Conservation (phyloP, 805 yeast genomes). For the Zygotorulaspora danielsina region DNA sequence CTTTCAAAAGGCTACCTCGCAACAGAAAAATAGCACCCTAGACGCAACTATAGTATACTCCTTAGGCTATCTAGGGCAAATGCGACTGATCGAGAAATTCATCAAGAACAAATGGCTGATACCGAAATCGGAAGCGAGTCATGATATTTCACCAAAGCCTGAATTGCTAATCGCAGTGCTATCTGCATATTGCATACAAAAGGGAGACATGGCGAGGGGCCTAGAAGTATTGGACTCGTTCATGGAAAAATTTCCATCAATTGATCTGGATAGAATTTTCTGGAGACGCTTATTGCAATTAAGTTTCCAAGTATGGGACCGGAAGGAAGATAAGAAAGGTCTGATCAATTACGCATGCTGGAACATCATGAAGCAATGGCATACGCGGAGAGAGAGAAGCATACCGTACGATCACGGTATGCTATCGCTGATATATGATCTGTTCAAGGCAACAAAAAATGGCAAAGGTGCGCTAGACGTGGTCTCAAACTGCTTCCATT, state of each 20-base stretch:
- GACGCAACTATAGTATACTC: conserved; percentile 26
- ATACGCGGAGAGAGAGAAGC: conserved; percentile 9
- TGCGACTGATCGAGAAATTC: conserved; percentile 17
- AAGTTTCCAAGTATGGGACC: conserved; percentile 18
- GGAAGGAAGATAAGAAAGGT: conserved; percentile 16
- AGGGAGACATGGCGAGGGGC: conserved; percentile 16
- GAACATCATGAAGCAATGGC: conserved; percentile 27
- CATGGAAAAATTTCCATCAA: conserved; percentile 19
- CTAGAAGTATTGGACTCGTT: conserved; percentile 20
- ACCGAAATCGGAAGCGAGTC: not conserved
- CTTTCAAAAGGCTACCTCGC: conserved; percentile 11
- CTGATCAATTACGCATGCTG: conserved; percentile 20
- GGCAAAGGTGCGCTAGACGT: conserved; percentile 19
- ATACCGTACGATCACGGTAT: conserved; percentile 22
- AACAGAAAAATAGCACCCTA: conserved; percentile 13
- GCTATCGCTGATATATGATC: conserved; percentile 15
- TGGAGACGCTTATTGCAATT: conserved; percentile 29
- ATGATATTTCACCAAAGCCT: conserved; percentile 17
- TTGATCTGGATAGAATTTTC: conserved; percentile 20
- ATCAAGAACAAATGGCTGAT: conserved; percentile 23
- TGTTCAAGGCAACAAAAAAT: conserved; percentile 19
- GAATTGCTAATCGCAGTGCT: conserved; percentile 23
- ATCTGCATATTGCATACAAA: conserved; percentile 18
- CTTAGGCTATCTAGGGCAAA: conserved; percentile 23
- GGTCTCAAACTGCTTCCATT: conserved; percentile 10